Evolutionary conservation across 1,139 yeast genomes (phyloP), one percentile per base, ranked within the genome.

Genomic region (Sugiyamaella neomexicana): DNA sequence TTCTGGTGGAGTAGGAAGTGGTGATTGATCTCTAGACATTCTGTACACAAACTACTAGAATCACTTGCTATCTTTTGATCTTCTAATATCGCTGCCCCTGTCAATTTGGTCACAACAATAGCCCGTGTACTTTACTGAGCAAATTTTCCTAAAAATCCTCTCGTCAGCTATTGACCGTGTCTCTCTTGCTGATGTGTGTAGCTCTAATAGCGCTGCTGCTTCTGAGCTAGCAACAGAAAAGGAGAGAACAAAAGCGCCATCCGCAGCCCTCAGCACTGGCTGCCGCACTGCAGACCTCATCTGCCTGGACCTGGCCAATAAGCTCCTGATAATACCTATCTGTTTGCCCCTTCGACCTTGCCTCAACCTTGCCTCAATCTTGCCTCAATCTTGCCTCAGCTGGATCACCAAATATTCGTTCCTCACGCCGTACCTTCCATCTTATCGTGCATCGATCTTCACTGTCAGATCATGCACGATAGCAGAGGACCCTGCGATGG

Each of bases 351-450:
- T 37, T 37, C 17, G n/a, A 32, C 37, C 13, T 10, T 13, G 4
- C 12, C 12, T 32, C 31, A 4, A 32, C 37, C 13, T 5, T 13
- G 13, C 5, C 13, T n/a, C 7, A 13, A 9, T 6, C 13, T 32
- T 32, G 37, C 5, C 12, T 32, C 13, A 32, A 32, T 32, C 13
- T 5, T 32, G 43, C 31, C 43, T 23, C 29, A 23, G 4, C 7
- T 5, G 34, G 16, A 13, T 25, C 34, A 41, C 34, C 36, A 27
- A 41, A 41, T n/a, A 5, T 27, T n/a, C 5, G 20, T 5, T 25
- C 45, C 45, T 29, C 45, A 41, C 31, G 43, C 43, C 31, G 43
- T 40, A 7, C 31, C 12, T 15, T 16, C n/a, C n/a, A n/a, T n/a
- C n/a, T 41, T 41, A 41, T 41, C 45, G 2, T 25, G 45, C 45